Conservation (phyloP, 73 alveolate genomes). For the Tetrahymena borealis region DNA sequence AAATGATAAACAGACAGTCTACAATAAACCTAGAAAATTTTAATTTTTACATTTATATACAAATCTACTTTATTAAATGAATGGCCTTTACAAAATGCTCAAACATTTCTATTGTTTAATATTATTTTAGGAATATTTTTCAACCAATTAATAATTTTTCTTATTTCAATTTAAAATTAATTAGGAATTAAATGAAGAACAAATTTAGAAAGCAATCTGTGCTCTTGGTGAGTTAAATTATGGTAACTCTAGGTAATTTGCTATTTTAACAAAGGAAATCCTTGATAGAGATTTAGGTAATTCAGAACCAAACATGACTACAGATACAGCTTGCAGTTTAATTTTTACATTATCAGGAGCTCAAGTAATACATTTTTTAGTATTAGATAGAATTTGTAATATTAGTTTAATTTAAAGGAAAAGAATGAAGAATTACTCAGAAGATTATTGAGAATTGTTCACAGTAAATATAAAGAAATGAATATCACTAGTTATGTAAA, state of each 20-base stretch:
- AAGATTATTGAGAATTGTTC: not conserved
- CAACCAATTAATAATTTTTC: too few species aligned
- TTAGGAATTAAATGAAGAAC: not conserved
- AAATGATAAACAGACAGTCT: not conserved
- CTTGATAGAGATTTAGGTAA: not conserved
- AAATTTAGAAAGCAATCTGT: not conserved
- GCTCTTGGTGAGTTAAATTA: not conserved
- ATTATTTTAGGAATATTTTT: too few species aligned
- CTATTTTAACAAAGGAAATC: not conserved
- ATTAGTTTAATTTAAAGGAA: not conserved
- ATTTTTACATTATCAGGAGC: not conserved
- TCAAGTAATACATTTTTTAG: not conserved
- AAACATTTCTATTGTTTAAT: too few species aligned
- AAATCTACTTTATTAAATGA: too few species aligned
- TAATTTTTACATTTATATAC: not conserved
- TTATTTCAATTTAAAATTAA: not conserved
- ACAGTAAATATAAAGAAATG: not conserved
- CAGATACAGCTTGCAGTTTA: not conserved
- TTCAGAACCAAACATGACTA: not conserved
- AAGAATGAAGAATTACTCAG: not conserved
- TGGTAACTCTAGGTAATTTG: not conserved
- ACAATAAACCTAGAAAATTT: not conserved
- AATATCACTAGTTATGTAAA: not conserved
- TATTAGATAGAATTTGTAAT: not conserved
- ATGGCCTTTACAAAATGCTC: too few species aligned